Percentiles rank a stretch among this genome's conserved stretches.
These are phyloP conservation scores for Xylariaceae sp. DNA, from an alignment of 2,329 filamentous ascomycete species.

Conservation along the genomic window DNA sequence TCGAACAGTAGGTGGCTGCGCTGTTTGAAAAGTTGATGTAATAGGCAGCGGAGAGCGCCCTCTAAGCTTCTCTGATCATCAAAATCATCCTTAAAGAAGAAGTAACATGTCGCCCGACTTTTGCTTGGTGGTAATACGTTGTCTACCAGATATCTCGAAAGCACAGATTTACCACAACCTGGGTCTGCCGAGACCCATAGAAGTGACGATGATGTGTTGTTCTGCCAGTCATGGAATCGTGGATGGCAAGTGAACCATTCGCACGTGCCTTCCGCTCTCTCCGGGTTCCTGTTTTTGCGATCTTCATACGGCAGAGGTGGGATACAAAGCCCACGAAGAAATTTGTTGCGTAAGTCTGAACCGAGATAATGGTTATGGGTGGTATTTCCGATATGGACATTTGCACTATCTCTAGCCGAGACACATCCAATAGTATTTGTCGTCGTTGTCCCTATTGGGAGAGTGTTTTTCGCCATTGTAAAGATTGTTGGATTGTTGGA, in stretches of 20 bases:
- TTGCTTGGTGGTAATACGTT: not conserved
- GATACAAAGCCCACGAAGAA: no score
- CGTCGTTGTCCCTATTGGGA: no score
- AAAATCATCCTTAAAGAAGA: no score
- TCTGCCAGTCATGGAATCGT: not conserved
- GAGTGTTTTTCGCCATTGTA: no score
- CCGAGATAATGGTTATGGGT: no score
- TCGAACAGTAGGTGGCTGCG: not conserved
- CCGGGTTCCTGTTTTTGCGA: not conserved
- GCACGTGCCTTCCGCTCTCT: not conserved
- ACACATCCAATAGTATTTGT: no score
- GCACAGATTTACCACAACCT: conserved; percentile 1
- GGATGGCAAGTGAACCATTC: not conserved
- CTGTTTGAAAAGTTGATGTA: not conserved
- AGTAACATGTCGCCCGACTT: not conserved
- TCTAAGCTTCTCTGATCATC: not conserved
- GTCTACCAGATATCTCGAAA: not conserved
- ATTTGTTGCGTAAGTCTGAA: no score
- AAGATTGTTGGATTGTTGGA: no score
- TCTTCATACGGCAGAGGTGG: no score
- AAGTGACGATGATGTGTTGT: not conserved
- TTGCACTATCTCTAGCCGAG: no score
- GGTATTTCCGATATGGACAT: no score
- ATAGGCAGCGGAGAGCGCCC: not conserved
- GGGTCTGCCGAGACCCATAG: conserved; percentile 1